Conservation (phyloP, 768 basidiomycete genomes). For the Mycena olivaceomarginata region DNA sequence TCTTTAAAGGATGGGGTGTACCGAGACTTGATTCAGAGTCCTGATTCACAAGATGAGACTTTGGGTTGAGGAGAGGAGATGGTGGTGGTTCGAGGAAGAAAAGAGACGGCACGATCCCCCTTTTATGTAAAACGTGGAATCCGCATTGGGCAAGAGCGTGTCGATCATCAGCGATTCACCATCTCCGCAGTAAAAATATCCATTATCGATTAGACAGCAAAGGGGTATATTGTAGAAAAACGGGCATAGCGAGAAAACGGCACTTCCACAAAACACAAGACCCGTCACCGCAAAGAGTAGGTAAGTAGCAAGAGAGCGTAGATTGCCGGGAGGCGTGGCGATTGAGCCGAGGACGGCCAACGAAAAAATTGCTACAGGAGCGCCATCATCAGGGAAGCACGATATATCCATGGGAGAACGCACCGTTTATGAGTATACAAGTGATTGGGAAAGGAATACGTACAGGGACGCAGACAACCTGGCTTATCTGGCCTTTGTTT, state of each 20-base stretch:
- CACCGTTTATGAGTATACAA: constrained; percentile 44
- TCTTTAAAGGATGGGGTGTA: constrained; percentile 35
- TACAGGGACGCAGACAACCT: constrained; percentile 10
- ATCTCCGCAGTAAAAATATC: neutral
- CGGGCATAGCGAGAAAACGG: constrained; percentile 32
- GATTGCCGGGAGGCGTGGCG: constrained; percentile 26
- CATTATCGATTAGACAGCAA: constrained; percentile 18
- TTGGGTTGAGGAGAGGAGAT: neutral
- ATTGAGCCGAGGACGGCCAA: neutral
- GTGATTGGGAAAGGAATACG: constrained; percentile 37
- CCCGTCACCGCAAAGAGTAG: constrained; percentile 20
- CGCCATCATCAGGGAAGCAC: neutral
- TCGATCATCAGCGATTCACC: neutral
- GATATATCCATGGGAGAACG: neutral
- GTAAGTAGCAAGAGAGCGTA: constrained; percentile 38
- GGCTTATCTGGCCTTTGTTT: constrained; percentile 19
- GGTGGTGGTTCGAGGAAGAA: constrained; percentile 15
- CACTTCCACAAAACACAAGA: constrained; percentile 18
- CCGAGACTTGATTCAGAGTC: neutral
- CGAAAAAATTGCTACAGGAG: constrained; percentile 31
- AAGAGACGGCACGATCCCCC: neutral
- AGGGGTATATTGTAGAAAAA: constrained; percentile 30
- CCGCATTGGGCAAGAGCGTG: constrained; percentile 2
- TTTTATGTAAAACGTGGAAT: neutral
- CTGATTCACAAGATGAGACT: neutral